phyloP scores from a whole-genome alignment of 2,329 filamentous ascomycete species.

The Aspergillus sp. region DNA sequence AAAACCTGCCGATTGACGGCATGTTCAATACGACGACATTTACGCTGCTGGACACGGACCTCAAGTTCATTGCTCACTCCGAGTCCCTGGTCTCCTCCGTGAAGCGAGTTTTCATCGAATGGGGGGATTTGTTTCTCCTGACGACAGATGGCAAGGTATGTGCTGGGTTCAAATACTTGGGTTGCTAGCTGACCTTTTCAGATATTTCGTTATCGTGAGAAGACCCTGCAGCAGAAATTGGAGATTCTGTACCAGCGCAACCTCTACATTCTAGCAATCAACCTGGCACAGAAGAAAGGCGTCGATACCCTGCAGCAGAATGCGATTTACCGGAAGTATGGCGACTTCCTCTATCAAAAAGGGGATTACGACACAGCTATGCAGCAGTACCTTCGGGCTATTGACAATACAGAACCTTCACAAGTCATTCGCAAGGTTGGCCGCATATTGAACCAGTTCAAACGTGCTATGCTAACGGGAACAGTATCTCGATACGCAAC shows the following conservation, averaged over 20 bases:
- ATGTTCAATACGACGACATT: slow-evolving; percentile 86
- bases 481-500: slow-evolving; percentile 90
- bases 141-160: slow-evolving; percentile 85
- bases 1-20: slow-evolving; percentile 75
- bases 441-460: background rate
- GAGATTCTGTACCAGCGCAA: slow-evolving; percentile 94
- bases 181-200: slow-evolving; percentile 33
- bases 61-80: slow-evolving; percentile 85
- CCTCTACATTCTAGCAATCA: slow-evolving; percentile 86
- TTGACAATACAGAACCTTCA: slow-evolving; percentile 92
- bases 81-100: slow-evolving; percentile 80
- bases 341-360: slow-evolving; percentile 91
- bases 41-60: slow-evolving; percentile 83
- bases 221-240: slow-evolving; percentile 81
- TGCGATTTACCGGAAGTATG: slow-evolving; percentile 87
- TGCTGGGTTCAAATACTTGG: background rate
- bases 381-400: slow-evolving; percentile 95
- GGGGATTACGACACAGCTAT: slow-evolving; percentile 97
- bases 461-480: slow-evolving; percentile 12
- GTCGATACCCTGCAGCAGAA: slow-evolving; percentile 80
- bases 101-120: slow-evolving; percentile 76
- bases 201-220: slow-evolving; percentile 87
- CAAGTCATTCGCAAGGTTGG: slow-evolving; percentile 87
- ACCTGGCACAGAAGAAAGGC: slow-evolving; percentile 83
- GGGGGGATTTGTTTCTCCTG: slow-evolving; percentile 89